Base-by-base conservation (phyloP, 257 asterid genomes). In the Prunella vulgaris region DNA sequence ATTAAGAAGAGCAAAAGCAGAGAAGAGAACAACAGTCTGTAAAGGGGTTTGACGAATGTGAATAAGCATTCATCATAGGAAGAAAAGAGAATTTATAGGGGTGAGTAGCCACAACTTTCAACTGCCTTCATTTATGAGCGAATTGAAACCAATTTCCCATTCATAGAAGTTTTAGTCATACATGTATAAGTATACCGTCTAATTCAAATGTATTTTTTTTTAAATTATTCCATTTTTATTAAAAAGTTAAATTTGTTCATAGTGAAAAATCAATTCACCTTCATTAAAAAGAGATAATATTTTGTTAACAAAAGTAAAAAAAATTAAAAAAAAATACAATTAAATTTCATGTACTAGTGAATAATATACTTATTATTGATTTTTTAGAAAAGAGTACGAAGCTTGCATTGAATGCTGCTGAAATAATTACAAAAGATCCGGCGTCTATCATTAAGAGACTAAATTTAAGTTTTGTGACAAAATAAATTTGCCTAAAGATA, bases 71-170 rank as follows among this genome's bases (percentile, higher is more conserved):
- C 33, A 51, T 53, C 15, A 27, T 15, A 35, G 35, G 3, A 42
- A 28, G 32, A 24, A 25, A 33, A 48, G 8, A 32, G 2, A 46
- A 65, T 20, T 52, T 18, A 72, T 44, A 64, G 78, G 63, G 42
- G 60, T 35, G 14, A 65, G 7, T 21, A 38, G 20, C 54, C 65
- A 58, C 74, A 73, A 73, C 81, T 64, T 77, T 81, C 85, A 84
- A 81, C 88, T 73, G 86, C 64, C 79, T 42, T 44, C 78, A 81
- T 84, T 84, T 74, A 84, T 78, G 77, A 69, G 76, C n/a, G 74
- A n/a, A n/a, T 73, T 68, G 42, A 33, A 64, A 25, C 42, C 12
- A 35, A 10, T 38, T 53, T 66, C 66, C 9, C 44, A 7, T 65
- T 30, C 28, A 20, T n/a, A n/a, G n/a, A n/a, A n/a, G n/a, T n/a